Base-by-base conservation (phyloP, 805 yeast genomes). In the Tetrapisispora taiwanensis region DNA sequence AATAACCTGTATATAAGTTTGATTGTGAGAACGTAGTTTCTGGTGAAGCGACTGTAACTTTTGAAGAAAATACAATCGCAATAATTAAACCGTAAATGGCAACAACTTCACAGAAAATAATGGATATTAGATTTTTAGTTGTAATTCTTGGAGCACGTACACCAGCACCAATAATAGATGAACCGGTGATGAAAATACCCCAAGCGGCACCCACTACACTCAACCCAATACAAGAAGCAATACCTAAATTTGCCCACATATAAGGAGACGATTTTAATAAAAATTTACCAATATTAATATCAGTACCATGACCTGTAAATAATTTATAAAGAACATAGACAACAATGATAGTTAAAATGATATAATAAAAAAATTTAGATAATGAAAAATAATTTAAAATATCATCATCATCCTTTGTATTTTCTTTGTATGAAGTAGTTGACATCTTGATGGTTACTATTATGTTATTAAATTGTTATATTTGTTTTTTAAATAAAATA, bases 121-220 rank as follows among this genome's bases (percentile, higher is more conserved):
- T 92, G 35, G 95, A 84, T 52, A 92, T 94, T 63, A 92, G 76
- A 65, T 92, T 92, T 73, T 92, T 92, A 44, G 98, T 92, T 36
- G 97, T 89, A 62, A 92, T 94, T 63, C 97, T 75, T 42, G 98
- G 98, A 13, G 95, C 92, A 65, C 85, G 85, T 48, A 92, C 97
- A 71, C 98, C 98, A 3, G 98, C 98, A 55, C 98, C 98, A 49
- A 92, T 69, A 54, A 92, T 85, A 26, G 96, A 79, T 1, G 96
- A 74, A 34, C 98, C 98, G 2, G 97, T 90, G 49, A 92, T 76
- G 64, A 90, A 92, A 53, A 92, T 92, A 51, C 98, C 98, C 98
- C 98, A 92, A 5, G 97, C 97, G 14, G 98, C 98, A 33, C 98
- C 98, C 35, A 89, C 82, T 14, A 92, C 97, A 40, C 94, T 81